phyloP scores from a whole-genome alignment of 768 basidiomycete species.

The Cystofilobasidium macerans region DNA sequence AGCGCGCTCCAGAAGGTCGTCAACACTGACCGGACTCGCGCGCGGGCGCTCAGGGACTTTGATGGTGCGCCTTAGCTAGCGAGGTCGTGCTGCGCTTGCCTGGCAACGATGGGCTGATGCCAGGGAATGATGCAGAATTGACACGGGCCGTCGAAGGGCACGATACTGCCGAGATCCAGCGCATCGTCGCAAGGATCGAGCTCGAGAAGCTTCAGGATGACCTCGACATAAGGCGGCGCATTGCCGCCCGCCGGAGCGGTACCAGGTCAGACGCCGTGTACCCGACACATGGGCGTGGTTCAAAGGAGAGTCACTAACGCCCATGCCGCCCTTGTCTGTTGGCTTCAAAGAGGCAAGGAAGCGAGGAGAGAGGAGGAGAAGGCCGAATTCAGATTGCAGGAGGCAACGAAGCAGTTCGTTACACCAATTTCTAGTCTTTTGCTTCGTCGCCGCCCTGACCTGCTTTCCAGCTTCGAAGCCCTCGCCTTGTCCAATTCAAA shows the following conservation, averaged over 20 bases:
- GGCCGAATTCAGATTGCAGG: conserved; percentile 2
- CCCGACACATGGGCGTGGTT: no score
- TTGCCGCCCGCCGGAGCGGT: conserved; percentile 48
- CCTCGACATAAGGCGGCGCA: conserved; percentile 41
- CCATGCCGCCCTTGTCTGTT: no score
- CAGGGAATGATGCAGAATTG: conserved; percentile 27
- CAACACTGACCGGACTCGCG: conserved; percentile 41
- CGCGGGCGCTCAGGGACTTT: conserved; percentile 34
- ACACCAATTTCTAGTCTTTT: not conserved
- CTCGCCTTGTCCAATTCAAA: not conserved
- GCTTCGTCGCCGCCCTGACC: not conserved
- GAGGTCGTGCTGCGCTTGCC: not conserved
- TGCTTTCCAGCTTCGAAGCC: not conserved
- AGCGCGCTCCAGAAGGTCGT: conserved; percentile 42
- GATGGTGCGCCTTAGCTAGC: conserved; percentile 31
- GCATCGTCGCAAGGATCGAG: conserved; percentile 26
- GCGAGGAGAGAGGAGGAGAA: conserved; percentile 37
- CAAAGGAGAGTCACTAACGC: not conserved
- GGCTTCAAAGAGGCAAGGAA: conserved; percentile 43
- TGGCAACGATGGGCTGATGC: no score
- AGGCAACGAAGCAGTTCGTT: conserved; percentile 12
- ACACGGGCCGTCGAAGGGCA: conserved; percentile 30
- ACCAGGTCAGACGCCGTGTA: conserved; percentile 36
- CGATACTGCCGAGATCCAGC: conserved; percentile 24
- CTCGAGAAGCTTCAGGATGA: conserved; percentile 30